Base-by-base conservation (phyloP, 352 stramenopile species). In the Pythium angustatum region DNA sequence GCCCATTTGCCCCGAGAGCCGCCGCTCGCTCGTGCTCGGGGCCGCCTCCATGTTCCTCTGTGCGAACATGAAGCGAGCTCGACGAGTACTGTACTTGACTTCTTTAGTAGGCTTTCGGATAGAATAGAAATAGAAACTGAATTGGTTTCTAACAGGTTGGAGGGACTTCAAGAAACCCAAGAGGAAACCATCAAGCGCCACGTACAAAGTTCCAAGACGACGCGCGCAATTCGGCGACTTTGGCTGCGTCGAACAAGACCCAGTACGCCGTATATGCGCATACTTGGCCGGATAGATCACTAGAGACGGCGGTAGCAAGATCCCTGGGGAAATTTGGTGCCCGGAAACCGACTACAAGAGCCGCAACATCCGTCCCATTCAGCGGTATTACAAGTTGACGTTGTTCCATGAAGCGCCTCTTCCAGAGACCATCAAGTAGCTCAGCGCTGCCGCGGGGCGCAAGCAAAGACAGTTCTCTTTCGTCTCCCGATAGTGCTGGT, bases 361-460 rank as follows among this genome's bases (percentile, higher is more conserved):
- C n/a, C 21, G 14, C 1, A 53, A 41, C n/a, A n/a, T n/a, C n/a
- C n/a, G n/a, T n/a, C n/a, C n/a, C n/a, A n/a, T n/a, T n/a, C n/a
- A n/a, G n/a, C n/a, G n/a, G n/a, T n/a, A n/a, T n/a, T n/a, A n/a
- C n/a, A 17, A 19, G 15, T 15, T 30, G 26, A n/a, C 17, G 50
- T 51, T 47, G 15, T 19, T 44, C 38, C 38, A 75, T 86, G 81
- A 90, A 85, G 77, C 72, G 73, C 48, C 71, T 87, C 19, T 87
- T 90, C 68, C 75, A 90, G 24, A 69, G 73, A 34, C 61, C 62
- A 11, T 22, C 47, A 8, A 78, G 69, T 36, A 66, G 36, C 26
- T 62, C 64, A 10, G 12, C 24, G 40, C 68, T 55, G 22, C 36
- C 58, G 14, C 67, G 40, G 30, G 41, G 53, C 26, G 57, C 62